Evolutionary conservation across 2,329 filamentous ascomycete genomes (phyloP), one percentile per base, ranked within the genome.

Genomic region (Diaporthe vaccinii): DNA sequence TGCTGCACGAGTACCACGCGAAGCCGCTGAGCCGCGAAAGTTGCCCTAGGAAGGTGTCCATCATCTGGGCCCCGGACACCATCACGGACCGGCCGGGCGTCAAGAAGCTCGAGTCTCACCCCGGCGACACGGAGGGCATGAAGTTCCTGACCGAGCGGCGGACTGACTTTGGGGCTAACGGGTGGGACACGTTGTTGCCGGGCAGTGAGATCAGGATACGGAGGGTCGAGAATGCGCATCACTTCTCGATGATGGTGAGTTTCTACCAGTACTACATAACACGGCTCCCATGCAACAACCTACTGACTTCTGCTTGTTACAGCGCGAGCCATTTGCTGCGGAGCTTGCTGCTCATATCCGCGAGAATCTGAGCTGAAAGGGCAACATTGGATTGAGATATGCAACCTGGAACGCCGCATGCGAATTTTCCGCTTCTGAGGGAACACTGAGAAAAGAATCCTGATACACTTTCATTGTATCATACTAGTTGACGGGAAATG

Each of bases 231-330:
- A 59, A 72, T 51, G 69, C 69, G 22, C 69, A 72, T 14, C 69
- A 72, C 31, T 72, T 72, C 22, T 72, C 69, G 14, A 72, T 72
- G 69, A 72, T 72, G 69, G 69, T 72, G 36, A 72, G 69, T 51
- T 9, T 34, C 25, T 12, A 25, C 31, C 22, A 2, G n/a, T n/a
- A 0, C 2, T n/a, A 0, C 2, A 14, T 39, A 1, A 4, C 1
- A 2, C 14, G 17, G 7, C 9, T 15, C 0, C 7, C 7, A 14
- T 14, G 9, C 10, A 22, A 31, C 0, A 10, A 22, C 15, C 15
- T 14, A 46, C 69, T 72, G 15, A 72, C 55, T 22, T 25, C 12
- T 46, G 9, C 0, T 25, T 25, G 6, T 46, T 39, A 49, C 28
- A 72, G 69, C 69, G 69, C 25, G 69, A 72, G 25, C 69, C 69